Conservation (phyloP, 257 asterid genomes). For the Solanum habrochaites region DNA sequence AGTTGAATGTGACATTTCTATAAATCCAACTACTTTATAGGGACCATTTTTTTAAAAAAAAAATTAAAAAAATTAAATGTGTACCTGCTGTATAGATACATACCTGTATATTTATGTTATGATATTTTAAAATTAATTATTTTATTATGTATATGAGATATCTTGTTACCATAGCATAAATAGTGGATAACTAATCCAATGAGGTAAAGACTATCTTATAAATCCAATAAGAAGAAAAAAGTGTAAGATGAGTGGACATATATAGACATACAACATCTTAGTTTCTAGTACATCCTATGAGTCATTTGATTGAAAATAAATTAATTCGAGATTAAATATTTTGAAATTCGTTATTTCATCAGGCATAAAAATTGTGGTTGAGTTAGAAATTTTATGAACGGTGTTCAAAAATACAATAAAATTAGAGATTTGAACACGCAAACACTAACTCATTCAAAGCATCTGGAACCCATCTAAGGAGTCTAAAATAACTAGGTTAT, state of each 20-base stretch:
- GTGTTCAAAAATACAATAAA: too few relatives aligned
- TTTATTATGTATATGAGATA: not conserved
- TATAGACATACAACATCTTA: not conserved
- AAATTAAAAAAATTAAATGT: not conserved
- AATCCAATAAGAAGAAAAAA: not conserved
- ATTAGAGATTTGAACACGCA: too few relatives aligned
- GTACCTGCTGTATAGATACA: not conserved
- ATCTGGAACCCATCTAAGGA: too few relatives aligned
- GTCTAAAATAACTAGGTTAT: too few relatives aligned
- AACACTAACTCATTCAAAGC: too few relatives aligned
- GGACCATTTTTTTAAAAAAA: slow-evolving; percentile 14
- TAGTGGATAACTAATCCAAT: not conserved
- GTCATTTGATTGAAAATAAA: too few relatives aligned
- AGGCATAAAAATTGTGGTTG: too few relatives aligned
- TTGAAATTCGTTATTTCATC: too few relatives aligned
- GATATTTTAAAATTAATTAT: too few relatives aligned
- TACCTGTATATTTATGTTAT: not conserved
- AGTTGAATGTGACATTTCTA: slow-evolving; percentile 3
- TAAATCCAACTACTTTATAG: slow-evolving; percentile 1
- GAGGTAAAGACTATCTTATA: not conserved
- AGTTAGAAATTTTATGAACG: too few relatives aligned
- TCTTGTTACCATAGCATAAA: too few relatives aligned
- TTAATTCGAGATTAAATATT: not conserved
- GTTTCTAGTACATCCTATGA: not conserved
- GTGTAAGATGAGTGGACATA: not conserved